Conservation (phyloP, 345 rosid species). For the Melaleuca quinquenervia region DNA sequence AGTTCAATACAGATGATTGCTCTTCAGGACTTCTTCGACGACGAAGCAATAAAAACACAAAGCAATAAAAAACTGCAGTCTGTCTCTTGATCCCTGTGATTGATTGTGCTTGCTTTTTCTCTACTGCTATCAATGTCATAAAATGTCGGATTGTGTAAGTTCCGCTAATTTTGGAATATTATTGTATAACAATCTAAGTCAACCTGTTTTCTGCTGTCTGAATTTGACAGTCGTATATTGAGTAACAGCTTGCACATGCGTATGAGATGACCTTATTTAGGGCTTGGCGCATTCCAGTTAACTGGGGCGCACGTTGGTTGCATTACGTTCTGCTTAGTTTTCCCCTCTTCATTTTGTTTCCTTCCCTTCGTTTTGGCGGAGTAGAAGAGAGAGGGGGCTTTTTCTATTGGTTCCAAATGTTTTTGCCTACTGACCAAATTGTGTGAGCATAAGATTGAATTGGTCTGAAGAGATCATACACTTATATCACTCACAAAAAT, state of each 20-base stretch:
- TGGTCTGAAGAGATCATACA: background rate
- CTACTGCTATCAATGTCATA: background rate
- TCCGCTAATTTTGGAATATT: background rate
- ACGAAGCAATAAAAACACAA: conserved; percentile 9
- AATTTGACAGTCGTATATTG: background rate
- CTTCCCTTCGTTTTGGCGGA: background rate
- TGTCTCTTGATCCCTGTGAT: conserved; percentile 24
- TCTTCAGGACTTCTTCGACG: conserved; percentile 78
- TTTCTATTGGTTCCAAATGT: background rate
- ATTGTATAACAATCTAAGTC: background rate
- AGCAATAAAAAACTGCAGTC: conserved; percentile 30
- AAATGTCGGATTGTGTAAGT: background rate
- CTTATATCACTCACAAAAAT: background rate
- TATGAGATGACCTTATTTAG: background rate
- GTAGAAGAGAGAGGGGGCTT: background rate
- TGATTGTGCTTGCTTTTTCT: background rate
- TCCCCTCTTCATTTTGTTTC: background rate
- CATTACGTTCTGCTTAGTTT: background rate
- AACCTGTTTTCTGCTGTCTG: background rate
- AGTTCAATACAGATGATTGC: conserved; percentile 55
- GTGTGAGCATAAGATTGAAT: background rate
- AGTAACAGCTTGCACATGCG: background rate
- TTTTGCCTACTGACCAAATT: background rate
- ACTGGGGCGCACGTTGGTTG: background rate
- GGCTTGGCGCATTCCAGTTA: background rate